Conservation (phyloP, 2,329 filamentous ascomycete genomes). For the Pyricularia pennisetigena region DNA sequence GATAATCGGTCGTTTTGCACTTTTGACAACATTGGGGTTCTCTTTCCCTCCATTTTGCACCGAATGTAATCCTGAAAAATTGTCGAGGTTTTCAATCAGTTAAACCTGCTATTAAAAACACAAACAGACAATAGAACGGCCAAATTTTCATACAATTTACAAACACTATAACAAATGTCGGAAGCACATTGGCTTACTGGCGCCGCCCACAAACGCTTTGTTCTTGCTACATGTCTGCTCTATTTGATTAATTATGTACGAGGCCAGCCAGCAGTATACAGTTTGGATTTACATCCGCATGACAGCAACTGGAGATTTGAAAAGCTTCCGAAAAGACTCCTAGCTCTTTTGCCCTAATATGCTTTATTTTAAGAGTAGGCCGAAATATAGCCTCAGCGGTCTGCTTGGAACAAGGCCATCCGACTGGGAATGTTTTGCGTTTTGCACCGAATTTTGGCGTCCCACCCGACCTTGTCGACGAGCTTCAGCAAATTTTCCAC, state of each 20-base stretch:
- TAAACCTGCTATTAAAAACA: neutral
- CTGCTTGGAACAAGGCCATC: constrained; percentile 16
- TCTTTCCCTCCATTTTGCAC: neutral
- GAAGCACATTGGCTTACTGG: neutral
- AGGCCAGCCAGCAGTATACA: constrained; percentile 15
- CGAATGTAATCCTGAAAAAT: neutral
- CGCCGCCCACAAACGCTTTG: constrained; percentile 5
- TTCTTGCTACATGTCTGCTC: constrained; percentile 6
- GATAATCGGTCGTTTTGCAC: neutral
- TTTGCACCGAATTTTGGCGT: constrained; percentile 20
- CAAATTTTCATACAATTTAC: constrained; percentile 1
- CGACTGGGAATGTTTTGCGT: constrained; percentile 15
- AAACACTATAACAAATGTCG: neutral
- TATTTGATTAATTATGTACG: constrained; percentile 17
- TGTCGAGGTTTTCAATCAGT: neutral
- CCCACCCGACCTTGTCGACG: constrained; percentile 8
- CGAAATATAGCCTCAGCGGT: constrained; percentile 19
- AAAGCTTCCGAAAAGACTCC: constrained; percentile 18
- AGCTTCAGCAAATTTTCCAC: constrained; percentile 12
- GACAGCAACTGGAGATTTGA: constrained; percentile 7
- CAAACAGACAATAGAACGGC: neutral
- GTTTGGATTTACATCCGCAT: constrained; percentile 13
- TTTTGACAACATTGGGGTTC: neutral
- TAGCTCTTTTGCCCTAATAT: constrained; percentile 22
- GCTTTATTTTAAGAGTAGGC: constrained; percentile 14